Conservation (phyloP, 805 yeast genomes). For the Nakazawaea peltata region DNA sequence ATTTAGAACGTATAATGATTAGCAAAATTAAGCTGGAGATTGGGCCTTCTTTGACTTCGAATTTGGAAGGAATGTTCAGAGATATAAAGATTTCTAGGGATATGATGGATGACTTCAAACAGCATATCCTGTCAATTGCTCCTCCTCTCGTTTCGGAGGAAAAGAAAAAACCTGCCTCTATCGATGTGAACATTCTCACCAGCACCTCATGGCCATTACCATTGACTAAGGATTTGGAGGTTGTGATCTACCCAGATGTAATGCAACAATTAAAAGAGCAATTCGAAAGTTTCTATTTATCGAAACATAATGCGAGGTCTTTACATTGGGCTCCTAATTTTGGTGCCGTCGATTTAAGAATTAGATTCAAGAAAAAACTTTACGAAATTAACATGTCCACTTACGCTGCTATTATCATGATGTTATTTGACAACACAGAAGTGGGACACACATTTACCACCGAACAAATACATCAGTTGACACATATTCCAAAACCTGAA, state of each 20-base stretch:
- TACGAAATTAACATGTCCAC: slow-evolving; percentile 80
- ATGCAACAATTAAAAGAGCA: slow-evolving; percentile 32
- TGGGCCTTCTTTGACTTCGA: slow-evolving; percentile 72
- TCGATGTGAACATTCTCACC: slow-evolving; percentile 49
- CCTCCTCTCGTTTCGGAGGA: slow-evolving; percentile 12
- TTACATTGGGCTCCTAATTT: slow-evolving; percentile 76
- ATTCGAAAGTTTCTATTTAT: slow-evolving; percentile 45
- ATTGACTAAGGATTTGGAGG: slow-evolving; percentile 25
- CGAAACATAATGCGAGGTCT: slow-evolving; percentile 48
- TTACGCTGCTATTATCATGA: slow-evolving; percentile 68
- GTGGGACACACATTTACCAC: slow-evolving; percentile 38
- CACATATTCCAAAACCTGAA: slow-evolving; percentile 69
- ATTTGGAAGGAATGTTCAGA: slow-evolving; percentile 79
- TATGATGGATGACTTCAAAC: slow-evolving; percentile 30
- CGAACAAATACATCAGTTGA: slow-evolving; percentile 52
- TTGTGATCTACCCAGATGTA: slow-evolving; percentile 31
- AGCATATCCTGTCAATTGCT: not conserved
- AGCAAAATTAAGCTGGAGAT: slow-evolving; percentile 64
- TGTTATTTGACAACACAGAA: slow-evolving; percentile 54
- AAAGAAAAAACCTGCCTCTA: slow-evolving; percentile 24
- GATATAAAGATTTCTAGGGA: slow-evolving; percentile 61
- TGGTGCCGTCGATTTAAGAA: slow-evolving; percentile 75
- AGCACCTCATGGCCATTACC: slow-evolving; percentile 65
- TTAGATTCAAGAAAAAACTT: slow-evolving; percentile 56
- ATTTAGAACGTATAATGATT: slow-evolving; percentile 63